phyloP scores from a whole-genome alignment of 148 eudicot genomes.

The Rheum nobile region DNA sequence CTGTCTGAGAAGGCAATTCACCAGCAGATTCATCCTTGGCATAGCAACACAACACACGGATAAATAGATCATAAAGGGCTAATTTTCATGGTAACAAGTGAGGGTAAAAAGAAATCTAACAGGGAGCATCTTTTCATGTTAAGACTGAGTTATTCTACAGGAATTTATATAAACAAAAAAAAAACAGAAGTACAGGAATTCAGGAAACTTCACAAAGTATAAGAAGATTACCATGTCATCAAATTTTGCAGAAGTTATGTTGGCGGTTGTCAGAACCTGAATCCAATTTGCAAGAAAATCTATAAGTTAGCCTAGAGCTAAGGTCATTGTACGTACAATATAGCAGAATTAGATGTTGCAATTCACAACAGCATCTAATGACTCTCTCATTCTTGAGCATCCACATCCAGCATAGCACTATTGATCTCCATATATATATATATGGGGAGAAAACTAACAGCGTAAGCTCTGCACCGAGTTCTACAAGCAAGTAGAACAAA shows the following conservation, averaged over 20 bases:
- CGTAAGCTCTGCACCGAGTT: neutral
- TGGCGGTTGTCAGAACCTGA: neutral
- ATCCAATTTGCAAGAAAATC: neutral
- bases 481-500: neutral
- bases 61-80: neutral
- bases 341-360: neutral
- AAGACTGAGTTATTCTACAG: neutral
- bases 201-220: neutral
- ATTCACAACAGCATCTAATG: neutral
- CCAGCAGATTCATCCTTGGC: neutral
- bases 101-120: too few relatives aligned
- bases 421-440: neutral
- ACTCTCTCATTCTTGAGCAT: neutral
- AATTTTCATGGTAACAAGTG: neutral
- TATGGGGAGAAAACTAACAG: neutral
- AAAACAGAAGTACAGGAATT: neutral
- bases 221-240: neutral
- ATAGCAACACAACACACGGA: neutral
- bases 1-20: neutral
- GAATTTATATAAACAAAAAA: neutral
- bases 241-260: neutral
- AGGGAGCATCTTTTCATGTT: neutral
- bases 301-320: neutral
- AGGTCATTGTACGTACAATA: neutral
- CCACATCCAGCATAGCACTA: neutral